Evolutionary conservation across 1,284 basidiomycete species (phyloP), one percentile per base, ranked within the genome.

Genomic region (Trametes sp.): DNA sequence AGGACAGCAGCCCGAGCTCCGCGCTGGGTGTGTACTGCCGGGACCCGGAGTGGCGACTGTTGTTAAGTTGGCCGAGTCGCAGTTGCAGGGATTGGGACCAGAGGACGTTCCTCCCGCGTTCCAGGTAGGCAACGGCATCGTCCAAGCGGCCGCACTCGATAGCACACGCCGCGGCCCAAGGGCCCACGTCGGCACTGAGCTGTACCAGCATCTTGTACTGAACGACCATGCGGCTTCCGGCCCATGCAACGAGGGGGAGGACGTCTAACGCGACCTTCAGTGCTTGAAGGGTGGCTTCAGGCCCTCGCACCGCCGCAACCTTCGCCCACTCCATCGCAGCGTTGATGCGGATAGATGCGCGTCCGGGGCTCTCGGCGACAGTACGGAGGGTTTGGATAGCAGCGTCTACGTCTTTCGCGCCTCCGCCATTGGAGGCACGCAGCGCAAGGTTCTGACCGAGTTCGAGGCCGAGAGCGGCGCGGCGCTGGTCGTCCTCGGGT

Each of bases 81-180:
- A 57, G 44, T 31, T 57, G 36, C 29, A 62, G 54, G 28, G 54
- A 42, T 31, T 62, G 60, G 5, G 60, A 54, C 60, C 54, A 57
- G 21, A 60, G 59, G 8, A 60, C 59, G 53, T 51, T 60, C 24
- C 59, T 48, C 7, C 52, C 59, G 24, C 55, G 60, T 19, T 62
- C 60, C 23, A 62, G 44, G 44, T 53, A 57, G 19, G 54, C 19
- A 14, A 62, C 26, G 5, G 60, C 60, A 19, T 57, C 57, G n/a
- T 63, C 56, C 7, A 55, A 31, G 1, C 31, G 36, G 5, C 61
- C 61, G 26, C 52, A 59, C 5, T 45, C 45, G n/a, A 59, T 54
- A 4, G 61, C 57, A 24, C 56, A 55, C 7, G 61, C 61, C n/a
- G 61, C 61, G 9, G 61, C 61, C 48, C 61, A 54, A 1, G 57